phyloP scores from a whole-genome alignment of 805 yeast species.

The Citeromyces nyonsensis region DNA sequence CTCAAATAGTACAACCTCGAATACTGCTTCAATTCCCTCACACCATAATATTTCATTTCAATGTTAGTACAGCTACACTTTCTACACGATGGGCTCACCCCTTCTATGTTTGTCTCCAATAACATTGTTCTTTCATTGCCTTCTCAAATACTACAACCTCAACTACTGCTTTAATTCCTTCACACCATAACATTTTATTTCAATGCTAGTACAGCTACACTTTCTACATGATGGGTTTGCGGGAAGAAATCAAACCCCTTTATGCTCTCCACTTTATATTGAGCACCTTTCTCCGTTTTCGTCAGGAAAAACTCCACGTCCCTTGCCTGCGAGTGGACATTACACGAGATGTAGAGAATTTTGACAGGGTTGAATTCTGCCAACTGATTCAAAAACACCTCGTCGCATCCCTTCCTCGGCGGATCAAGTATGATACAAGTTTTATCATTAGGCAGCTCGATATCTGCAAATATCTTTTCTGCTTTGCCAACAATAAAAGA shows the following conservation, averaged over 20 bases:
- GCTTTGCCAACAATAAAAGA: conserved; percentile 86
- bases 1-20: not conserved
- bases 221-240: conserved; percentile 4
- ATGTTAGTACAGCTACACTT: conserved; percentile 26
- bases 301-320: conserved; percentile 75
- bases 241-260: conserved; percentile 87
- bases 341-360: conserved; percentile 91
- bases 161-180: not conserved
- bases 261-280: conserved; percentile 64
- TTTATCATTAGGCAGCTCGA: conserved; percentile 56
- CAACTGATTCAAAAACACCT: conserved; percentile 71
- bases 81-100: conserved; percentile 9
- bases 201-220: conserved; percentile 27
- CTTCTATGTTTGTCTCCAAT: conserved; percentile 7
- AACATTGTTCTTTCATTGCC: not conserved
- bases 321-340: conserved; percentile 94
- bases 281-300: conserved; percentile 42
- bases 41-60: not conserved
- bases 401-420: conserved; percentile 94
- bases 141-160: not conserved
- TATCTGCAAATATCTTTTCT: conserved; percentile 69
- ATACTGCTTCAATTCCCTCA: not conserved
- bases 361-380: conserved; percentile 72
- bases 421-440: conserved; percentile 94
- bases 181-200: not conserved